These are phyloP conservation scores for Picea sitchensis DNA, from an alignment of 75 land plant genomes.

Conservation along the genomic window DNA sequence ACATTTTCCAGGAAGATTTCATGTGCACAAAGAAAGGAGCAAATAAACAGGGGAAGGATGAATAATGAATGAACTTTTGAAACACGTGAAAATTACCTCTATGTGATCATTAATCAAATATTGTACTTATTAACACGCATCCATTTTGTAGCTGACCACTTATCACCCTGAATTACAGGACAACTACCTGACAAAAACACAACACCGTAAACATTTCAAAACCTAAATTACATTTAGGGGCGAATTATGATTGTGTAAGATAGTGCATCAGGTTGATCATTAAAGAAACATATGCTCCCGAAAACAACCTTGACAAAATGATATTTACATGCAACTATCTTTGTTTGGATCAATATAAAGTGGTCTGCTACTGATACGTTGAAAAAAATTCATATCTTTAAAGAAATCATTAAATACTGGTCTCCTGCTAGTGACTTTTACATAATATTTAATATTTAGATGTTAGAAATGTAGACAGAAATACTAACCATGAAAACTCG, in stretches of 20 bases:
- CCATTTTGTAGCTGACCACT: slow-evolving; percentile 94
- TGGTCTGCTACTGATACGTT: background rate
- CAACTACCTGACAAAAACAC: slow-evolving; percentile 58
- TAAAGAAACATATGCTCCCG: background rate
- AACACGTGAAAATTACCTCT: slow-evolving; percentile 4
- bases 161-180: slow-evolving; percentile 83
- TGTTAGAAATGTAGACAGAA: background rate
- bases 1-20: background rate
- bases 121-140: slow-evolving; percentile 55
- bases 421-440: background rate
- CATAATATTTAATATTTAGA: background rate
- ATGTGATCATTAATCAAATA: slow-evolving; percentile 3
- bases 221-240: background rate
- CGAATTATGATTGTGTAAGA: background rate
- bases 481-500: slow-evolving; percentile 62
- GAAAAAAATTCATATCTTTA: background rate
- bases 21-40: background rate
- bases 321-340: no score
- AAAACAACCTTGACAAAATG: no score
- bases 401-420: background rate
- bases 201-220: background rate
- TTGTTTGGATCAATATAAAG: no score
- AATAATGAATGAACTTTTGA: background rate
- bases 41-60: background rate
- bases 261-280: background rate